Percentiles rank a stretch among this genome's conserved stretches.
These are phyloP conservation scores for Myxozyma vanderwaltii DNA, from an alignment of 805 yeast genomes.

Conservation along the genomic window DNA sequence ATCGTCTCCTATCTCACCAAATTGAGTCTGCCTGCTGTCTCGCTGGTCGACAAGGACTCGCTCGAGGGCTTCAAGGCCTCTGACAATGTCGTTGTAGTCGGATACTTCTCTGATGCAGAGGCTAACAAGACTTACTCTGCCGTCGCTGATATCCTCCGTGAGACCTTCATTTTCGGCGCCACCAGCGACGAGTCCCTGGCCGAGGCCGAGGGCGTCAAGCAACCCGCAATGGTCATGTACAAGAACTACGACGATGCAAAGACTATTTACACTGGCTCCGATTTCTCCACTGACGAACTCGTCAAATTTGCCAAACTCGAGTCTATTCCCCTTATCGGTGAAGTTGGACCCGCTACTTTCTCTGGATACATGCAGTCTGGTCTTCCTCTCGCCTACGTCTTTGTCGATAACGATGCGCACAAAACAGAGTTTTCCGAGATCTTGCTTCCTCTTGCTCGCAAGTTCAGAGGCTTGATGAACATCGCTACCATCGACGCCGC, in stretches of 20 bases:
- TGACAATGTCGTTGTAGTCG: slow-evolving; percentile 48
- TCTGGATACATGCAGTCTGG: slow-evolving; percentile 68
- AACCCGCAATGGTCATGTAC: slow-evolving; percentile 53
- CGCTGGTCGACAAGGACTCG: slow-evolving; percentile 51
- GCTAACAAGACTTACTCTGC: slow-evolving; percentile 60
- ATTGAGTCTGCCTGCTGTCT: slow-evolving; percentile 77
- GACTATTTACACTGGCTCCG: slow-evolving; percentile 38
- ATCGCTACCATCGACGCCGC: slow-evolving; percentile 87
- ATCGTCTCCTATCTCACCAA: slow-evolving; percentile 78
- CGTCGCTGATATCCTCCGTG: slow-evolving; percentile 67
- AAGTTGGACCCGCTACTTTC: slow-evolving; percentile 79
- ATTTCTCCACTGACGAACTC: slow-evolving; percentile 46
- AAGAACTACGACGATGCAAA: slow-evolving; percentile 43
- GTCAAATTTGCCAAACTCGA: slow-evolving; percentile 58
- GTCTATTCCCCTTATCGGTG: slow-evolving; percentile 82
- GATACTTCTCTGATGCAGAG: slow-evolving; percentile 56
- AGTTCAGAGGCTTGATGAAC: slow-evolving; percentile 76
- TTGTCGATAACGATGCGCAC: slow-evolving; percentile 71
- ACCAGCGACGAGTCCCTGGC: slow-evolving; percentile 48
- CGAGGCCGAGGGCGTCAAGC: slow-evolving; percentile 45
- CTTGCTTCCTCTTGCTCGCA: slow-evolving; percentile 67
- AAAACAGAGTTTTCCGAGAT: slow-evolving; percentile 56
- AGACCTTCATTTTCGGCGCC: slow-evolving; percentile 62
- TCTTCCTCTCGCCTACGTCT: slow-evolving; percentile 84
- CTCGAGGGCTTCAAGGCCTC: slow-evolving; percentile 54